phyloP scores from a whole-genome alignment of 2,329 filamentous ascomycete species.

The Aureobasidium sp. region DNA sequence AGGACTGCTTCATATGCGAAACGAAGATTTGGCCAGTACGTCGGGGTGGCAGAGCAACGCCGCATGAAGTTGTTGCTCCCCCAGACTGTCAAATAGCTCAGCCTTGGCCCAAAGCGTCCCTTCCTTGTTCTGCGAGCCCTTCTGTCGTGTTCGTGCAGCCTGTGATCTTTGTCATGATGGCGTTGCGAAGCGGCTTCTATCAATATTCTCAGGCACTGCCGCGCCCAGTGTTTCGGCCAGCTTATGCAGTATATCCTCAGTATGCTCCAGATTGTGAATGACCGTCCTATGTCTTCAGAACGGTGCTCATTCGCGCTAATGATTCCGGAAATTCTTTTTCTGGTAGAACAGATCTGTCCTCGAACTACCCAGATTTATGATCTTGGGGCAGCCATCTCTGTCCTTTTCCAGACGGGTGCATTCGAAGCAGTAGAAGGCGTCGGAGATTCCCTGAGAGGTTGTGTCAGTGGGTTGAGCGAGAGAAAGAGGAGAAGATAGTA shows the following conservation, averaged over 20 bases:
- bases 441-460: conserved; percentile 63
- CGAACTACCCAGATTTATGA: conserved; percentile 94
- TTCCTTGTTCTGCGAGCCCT: no score
- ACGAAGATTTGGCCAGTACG: no score
- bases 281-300: background rate
- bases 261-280: background rate
- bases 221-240: no score
- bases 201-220: background rate
- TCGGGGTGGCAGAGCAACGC: no score
- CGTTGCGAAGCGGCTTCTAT: background rate
- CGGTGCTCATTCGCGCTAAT: conserved; percentile 25
- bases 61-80: no score
- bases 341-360: conserved; percentile 83
- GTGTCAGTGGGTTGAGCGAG: background rate
- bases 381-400: conserved; percentile 95
- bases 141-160: background rate
- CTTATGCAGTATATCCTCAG: background rate
- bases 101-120: no score
- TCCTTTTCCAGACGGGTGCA: conserved; percentile 96
- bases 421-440: conserved; percentile 99
- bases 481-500: no score
- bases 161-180: background rate
- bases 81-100: no score
- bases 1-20: background rate
- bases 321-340: conserved; percentile 63